Evolutionary conservation across 176 grass and related monocot genomes (phyloP).

Genomic region (Aegilops speltoides): DNA sequence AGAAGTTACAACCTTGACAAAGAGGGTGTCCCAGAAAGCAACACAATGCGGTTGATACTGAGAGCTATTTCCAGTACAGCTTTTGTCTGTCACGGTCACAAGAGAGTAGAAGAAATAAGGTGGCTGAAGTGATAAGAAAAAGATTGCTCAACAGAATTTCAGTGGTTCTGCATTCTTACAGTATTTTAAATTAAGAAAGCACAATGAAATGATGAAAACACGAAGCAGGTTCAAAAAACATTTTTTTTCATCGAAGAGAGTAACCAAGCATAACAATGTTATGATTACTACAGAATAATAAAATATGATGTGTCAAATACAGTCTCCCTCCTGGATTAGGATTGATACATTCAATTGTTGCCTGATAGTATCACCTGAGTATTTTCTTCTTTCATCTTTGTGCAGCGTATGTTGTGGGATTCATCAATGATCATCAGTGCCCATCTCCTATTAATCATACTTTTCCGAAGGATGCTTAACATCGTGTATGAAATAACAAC

Average conservation of each 20-base stretch:
- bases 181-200: slow-evolving; percentile 10
- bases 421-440: slow-evolving; percentile 93
- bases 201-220: neutral
- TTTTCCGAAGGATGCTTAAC: slow-evolving; percentile 68
- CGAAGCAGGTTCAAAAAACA: neutral
- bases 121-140: slow-evolving; percentile 15
- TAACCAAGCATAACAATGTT: slow-evolving; percentile 26
- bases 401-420: slow-evolving; percentile 97
- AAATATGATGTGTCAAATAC: slow-evolving; percentile 10
- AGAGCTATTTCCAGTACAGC: slow-evolving; percentile 70
- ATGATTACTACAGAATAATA: slow-evolving; percentile 3
- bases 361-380: slow-evolving; percentile 51
- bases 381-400: slow-evolving; percentile 60
- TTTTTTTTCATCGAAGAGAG: slow-evolving; percentile 15
- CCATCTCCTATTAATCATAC: slow-evolving; percentile 72
- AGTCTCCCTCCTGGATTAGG: slow-evolving; percentile 9
- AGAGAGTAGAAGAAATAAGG: neutral
- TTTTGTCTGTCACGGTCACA: slow-evolving; percentile 55
- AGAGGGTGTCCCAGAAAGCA: slow-evolving; percentile 95
- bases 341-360: slow-evolving; percentile 4
- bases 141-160: neutral
- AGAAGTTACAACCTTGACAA: slow-evolving; percentile 83
- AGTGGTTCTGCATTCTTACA: neutral
- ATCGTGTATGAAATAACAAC: slow-evolving; percentile 93
- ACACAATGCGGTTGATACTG: slow-evolving; percentile 54